Conservation (phyloP, 2,329 filamentous ascomycete genomes). For the Westerdykella aurantiaca region DNA sequence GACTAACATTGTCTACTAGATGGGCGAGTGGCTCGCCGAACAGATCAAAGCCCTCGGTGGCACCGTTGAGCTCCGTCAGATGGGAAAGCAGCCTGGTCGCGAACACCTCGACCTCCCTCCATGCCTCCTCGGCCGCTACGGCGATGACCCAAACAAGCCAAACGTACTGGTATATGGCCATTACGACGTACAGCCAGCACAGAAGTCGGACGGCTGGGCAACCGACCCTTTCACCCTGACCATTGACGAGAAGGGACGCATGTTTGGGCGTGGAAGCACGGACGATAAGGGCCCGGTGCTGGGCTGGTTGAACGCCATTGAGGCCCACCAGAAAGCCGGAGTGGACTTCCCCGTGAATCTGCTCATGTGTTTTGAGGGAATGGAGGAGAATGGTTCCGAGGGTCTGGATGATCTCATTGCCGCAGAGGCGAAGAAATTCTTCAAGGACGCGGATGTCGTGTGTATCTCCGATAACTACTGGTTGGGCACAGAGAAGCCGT, state of each 20-base stretch:
- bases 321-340: slow-evolving; percentile 92
- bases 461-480: slow-evolving; percentile 99
- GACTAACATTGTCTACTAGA: slow-evolving; percentile 41
- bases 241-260: slow-evolving; percentile 83
- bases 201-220: slow-evolving; percentile 89
- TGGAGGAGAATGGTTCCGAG: slow-evolving; percentile 98
- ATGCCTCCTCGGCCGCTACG: slow-evolving; percentile 86
- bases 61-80: slow-evolving; percentile 74
- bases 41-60: slow-evolving; percentile 83
- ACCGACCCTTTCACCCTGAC: slow-evolving; percentile 89
- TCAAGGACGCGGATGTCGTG: slow-evolving; percentile 90
- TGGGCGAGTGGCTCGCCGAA: slow-evolving; percentile 83
- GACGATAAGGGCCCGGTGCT: slow-evolving; percentile 98
- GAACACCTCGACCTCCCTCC: slow-evolving; percentile 88
- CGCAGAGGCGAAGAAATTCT: slow-evolving; percentile 86
- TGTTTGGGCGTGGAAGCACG: slow-evolving; percentile 92
- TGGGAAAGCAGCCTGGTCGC: slow-evolving; percentile 88
- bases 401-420: slow-evolving; percentile 93
- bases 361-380: slow-evolving; percentile 98
- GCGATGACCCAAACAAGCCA: slow-evolving; percentile 84
- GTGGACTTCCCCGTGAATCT: slow-evolving; percentile 96
- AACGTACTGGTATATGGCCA: slow-evolving; percentile 97
- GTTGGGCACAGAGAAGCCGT: slow-evolving; percentile 97
- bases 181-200: slow-evolving; percentile 95
- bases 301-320: slow-evolving; percentile 96